Percentiles rank a stretch among this genome's conserved stretches.
Conservation (phyloP, 768 basidiomycete genomes). For the Lenzites betulinus region DNA sequence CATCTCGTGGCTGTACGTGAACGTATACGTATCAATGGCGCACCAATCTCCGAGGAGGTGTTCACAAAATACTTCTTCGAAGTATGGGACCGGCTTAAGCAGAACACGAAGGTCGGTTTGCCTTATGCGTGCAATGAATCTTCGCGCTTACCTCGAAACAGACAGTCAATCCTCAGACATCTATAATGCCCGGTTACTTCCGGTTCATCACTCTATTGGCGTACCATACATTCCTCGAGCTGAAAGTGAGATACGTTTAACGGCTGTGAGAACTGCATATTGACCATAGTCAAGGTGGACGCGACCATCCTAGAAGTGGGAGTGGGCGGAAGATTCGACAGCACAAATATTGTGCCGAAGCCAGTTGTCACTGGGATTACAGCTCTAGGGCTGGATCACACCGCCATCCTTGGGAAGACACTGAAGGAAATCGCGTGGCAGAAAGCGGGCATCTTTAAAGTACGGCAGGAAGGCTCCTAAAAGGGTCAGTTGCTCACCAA, state of each 20-base stretch:
- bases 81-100: slow-evolving; percentile 85
- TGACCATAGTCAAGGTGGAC: slow-evolving; percentile 50
- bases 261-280: not conserved
- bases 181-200: slow-evolving; percentile 89
- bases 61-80: slow-evolving; percentile 95
- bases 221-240: slow-evolving; percentile 82
- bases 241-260: slow-evolving; percentile 45
- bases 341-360: slow-evolving; percentile 91
- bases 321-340: slow-evolving; percentile 91
- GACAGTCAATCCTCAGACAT: slow-evolving; percentile 53
- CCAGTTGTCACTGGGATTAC: slow-evolving; percentile 92
- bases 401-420: slow-evolving; percentile 83
- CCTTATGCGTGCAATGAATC: not conserved
- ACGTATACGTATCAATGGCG: slow-evolving; percentile 90
- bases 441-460: slow-evolving; percentile 97
- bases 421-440: slow-evolving; percentile 90
- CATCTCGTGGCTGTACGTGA: slow-evolving; percentile 96
- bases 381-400: slow-evolving; percentile 91
- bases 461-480: slow-evolving; percentile 23
- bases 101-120: slow-evolving; percentile 54
- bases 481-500: not conserved
- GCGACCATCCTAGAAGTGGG: slow-evolving; percentile 96
- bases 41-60: slow-evolving; percentile 81
- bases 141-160: slow-evolving; percentile 25
- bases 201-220: slow-evolving; percentile 91